A percentile compares a stretch with the other conserved stretches of the same genome.
Conservation (phyloP, 257 asterid species). For the Solanum lignicaule region DNA sequence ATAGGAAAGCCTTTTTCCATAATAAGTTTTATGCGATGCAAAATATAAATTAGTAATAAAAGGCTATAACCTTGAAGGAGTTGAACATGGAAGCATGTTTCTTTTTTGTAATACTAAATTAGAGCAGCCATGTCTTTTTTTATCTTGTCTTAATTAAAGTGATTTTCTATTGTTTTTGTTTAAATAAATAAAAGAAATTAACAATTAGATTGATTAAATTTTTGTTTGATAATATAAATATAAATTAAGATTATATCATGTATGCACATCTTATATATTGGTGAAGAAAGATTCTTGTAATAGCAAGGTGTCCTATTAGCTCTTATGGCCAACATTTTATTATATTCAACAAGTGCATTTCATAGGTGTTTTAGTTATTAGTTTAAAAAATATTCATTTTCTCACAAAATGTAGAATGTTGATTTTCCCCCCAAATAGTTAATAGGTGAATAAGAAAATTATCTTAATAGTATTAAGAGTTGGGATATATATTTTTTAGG, state of each 20-base stretch:
- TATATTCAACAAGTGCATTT: neutral
- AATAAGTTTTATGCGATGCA: too few species aligned
- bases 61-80: neutral
- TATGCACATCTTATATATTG: neutral
- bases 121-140: neutral
- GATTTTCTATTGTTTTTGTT: neutral
- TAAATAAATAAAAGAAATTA: neutral
- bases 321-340: neutral
- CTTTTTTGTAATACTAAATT: neutral
- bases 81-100: slow-evolving; percentile 12
- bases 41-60: neutral
- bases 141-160: neutral
- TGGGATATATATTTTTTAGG: neutral
- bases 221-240: neutral
- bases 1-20: fast-evolving
- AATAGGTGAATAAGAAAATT: neutral
- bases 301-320: neutral
- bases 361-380: neutral
- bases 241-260: neutral
- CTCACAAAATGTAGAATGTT: neutral
- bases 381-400: neutral
- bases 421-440: neutral
- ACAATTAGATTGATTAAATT: neutral
- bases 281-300: neutral
- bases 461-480: neutral